phyloP scores from a whole-genome alignment of 208 protist genomes.

The Entamoeba nuttalli region DNA sequence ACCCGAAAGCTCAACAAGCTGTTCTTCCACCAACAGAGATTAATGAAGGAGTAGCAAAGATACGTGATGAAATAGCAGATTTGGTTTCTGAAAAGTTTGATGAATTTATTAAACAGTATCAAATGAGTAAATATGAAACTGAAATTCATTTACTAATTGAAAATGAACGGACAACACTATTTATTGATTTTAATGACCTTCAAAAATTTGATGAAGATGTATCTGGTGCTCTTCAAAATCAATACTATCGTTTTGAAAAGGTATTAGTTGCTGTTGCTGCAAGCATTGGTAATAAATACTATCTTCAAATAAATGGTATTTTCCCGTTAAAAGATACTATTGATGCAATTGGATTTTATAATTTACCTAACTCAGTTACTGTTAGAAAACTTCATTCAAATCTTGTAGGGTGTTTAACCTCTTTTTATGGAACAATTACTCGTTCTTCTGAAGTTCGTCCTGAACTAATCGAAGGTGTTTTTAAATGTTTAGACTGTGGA shows the following conservation, averaged over 20 bases:
- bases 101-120: too few relatives aligned
- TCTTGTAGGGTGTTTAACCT: slow-evolving; percentile 72
- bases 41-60: too few relatives aligned
- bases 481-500: slow-evolving; percentile 80
- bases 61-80: too few relatives aligned
- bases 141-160: too few relatives aligned
- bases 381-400: slow-evolving; percentile 74
- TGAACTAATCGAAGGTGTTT: slow-evolving; percentile 83
- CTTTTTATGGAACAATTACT: slow-evolving; percentile 87
- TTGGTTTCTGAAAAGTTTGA: too few relatives aligned
- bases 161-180: background rate
- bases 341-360: background rate
- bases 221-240: background rate
- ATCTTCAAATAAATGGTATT: background rate
- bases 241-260: background rate
- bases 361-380: background rate
- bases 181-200: background rate
- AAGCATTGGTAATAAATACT: background rate
- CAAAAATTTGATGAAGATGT: background rate
- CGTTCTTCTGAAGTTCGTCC: slow-evolving; percentile 88
- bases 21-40: too few relatives aligned
- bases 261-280: background rate
- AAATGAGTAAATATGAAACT: too few relatives aligned
- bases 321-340: background rate
- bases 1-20: too few relatives aligned